phyloP scores from a whole-genome alignment of 192 early-diverging fungal genomes.

The Diversispora epigaea region DNA sequence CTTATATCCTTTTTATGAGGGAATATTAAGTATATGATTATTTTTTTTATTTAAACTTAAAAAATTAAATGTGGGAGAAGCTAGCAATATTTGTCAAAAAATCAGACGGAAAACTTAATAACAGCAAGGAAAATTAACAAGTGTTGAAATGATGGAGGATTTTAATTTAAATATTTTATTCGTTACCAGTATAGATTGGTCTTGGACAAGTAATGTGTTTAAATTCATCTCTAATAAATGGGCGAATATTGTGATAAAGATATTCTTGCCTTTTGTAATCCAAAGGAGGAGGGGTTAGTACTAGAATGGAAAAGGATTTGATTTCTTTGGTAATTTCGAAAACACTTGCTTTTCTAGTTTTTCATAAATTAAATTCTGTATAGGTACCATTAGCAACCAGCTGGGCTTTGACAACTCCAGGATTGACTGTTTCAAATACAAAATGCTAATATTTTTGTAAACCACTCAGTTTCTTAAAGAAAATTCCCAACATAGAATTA shows the following conservation, averaged over 20 bases:
- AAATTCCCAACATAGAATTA: no score
- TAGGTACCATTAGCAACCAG: background rate
- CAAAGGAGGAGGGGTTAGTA: no score
- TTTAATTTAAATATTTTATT: background rate
- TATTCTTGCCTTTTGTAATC: no score
- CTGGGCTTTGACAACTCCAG: background rate
- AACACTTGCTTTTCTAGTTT: background rate
- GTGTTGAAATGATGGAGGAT: background rate
- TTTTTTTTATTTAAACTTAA: background rate
- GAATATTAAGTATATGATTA: background rate
- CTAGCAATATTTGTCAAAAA: background rate
- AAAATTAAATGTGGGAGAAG: no score
- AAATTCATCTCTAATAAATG: no score
- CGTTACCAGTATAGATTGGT: background rate
- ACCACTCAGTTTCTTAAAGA: no score
- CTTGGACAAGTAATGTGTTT: background rate
- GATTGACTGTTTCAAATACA: no score
- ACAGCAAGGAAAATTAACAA: background rate
- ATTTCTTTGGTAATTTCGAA: no score
- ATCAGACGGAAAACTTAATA: background rate
- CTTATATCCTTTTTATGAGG: constrained; percentile 2
- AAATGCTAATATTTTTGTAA: no score
- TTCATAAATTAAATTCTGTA: background rate
- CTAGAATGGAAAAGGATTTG: no score
- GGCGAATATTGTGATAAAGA: no score